Percentiles rank a stretch among this genome's conserved stretches.
phyloP scores from a whole-genome alignment of 108 stramenopile species.

The Nitzschia sp. region DNA sequence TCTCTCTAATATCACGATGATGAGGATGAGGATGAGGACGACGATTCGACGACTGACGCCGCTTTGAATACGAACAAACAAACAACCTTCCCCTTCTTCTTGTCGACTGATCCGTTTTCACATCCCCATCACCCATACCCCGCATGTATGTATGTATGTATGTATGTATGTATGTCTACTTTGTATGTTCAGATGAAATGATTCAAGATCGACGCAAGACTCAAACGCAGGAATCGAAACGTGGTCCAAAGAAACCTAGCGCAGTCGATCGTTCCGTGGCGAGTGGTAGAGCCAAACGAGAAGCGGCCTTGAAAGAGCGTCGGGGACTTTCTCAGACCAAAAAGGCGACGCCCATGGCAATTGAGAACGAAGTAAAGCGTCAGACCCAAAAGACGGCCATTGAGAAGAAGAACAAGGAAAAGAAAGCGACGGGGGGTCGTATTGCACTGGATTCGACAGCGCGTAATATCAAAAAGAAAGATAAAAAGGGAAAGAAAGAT shows the following conservation, averaged over 20 bases:
- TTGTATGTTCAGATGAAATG: slow-evolving; percentile 61
- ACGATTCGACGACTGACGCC: too few relatives aligned
- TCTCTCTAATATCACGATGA: too few relatives aligned
- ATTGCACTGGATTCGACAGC: slow-evolving; percentile 23
- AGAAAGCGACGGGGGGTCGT: slow-evolving; percentile 28
- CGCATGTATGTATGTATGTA: too few relatives aligned
- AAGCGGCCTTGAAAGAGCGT: slow-evolving; percentile 50
- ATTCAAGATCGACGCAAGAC: slow-evolving; percentile 53
- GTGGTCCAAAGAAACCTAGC: slow-evolving; percentile 28
- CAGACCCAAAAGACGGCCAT: slow-evolving; percentile 32
- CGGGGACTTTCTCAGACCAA: slow-evolving; percentile 44
- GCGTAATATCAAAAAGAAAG: slow-evolving; percentile 28
- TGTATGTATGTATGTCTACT: too few relatives aligned
- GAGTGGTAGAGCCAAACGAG: slow-evolving; percentile 65
- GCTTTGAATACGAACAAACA: too few relatives aligned
- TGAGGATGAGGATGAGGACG: too few relatives aligned
- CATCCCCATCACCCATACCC: too few relatives aligned
- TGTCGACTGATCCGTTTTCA: too few relatives aligned
- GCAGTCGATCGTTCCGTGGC: slow-evolving; percentile 63
- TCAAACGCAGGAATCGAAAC: slow-evolving; percentile 18
- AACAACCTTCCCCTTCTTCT: too few relatives aligned
- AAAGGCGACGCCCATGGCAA: slow-evolving; percentile 59
- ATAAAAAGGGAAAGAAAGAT: slow-evolving; percentile 7
- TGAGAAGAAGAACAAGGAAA: slow-evolving; percentile 19
- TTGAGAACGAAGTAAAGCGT: slow-evolving; percentile 67